Base-by-base conservation (phyloP, 345 rosid genomes). In the Salix koriyanagi region DNA sequence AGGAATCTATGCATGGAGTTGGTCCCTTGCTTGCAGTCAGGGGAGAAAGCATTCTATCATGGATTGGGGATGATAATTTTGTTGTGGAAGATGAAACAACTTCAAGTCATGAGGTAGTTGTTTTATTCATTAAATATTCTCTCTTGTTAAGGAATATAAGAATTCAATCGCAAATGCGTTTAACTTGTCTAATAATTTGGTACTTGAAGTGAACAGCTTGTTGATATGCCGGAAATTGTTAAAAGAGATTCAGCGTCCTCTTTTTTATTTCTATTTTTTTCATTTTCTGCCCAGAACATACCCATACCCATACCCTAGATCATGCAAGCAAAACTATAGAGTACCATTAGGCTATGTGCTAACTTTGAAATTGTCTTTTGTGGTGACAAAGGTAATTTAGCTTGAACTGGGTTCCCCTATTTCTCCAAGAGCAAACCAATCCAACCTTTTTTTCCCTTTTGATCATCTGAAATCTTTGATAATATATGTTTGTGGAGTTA, bases 11-110 rank as follows among this genome's bases (percentile, higher is more conserved):
- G 65, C 83, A 69, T 9, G 86, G 85, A 42, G 74, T 87, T 41
- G 89, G 90, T 50, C 81, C 91, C 37, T 76, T 93, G 94, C 88
- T 96, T 74, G 86, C 89, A 6, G 89, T 86, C 28, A 89, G 87
- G 68, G 97, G 96, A 36, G 97, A 96, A 79, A 79, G 88, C 73
- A 78, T 89, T 68, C 32, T 92, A n/a, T 90, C 96, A 25, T 91
- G 91, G 98, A 81, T 78, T 83, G 82, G 84, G 65, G 90, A 89
- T 77, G 94, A 90, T 54, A 90, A 87, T 76, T 93, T 95, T 68
- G 13, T 85, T 16, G 85, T 93, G 58, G 93, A 91, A 67, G 96
- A 91, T 34, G 84, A 82, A 73, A 56, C 86, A 65, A 56, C 81
- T 73, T 83, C 86, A 16, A 61, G 77, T 76, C 88, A 82, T 9